Evolutionary conservation across 352 stramenopile species (phyloP), one percentile per base, ranked within the genome.

Genomic region (Globisporangium middletonii): DNA sequence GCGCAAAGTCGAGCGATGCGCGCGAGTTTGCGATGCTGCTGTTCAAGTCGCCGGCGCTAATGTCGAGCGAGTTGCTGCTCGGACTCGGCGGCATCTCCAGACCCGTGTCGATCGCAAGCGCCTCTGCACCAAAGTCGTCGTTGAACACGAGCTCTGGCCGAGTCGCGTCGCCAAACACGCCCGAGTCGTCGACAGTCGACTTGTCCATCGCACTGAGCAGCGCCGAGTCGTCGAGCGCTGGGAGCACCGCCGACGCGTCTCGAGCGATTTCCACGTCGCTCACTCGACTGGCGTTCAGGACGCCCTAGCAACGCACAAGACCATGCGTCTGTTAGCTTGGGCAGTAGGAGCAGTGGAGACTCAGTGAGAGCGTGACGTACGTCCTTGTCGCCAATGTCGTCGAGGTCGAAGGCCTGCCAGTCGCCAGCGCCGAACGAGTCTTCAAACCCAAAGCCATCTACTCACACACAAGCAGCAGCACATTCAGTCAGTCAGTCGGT

Each of bases 191-290:
- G 8, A 11, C 52, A 73, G 67, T 45, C 3, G 71, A 83, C 48
- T 88, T 88, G 26, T 90, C 58, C 33, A 70, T 62, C 16, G 55
- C 57, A 41, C 66, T 63, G 13, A 88, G 53, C 30, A 92, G 57
- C 2, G 53, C 68, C 18, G 79, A 89, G 42, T 89, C 82, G 47
- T 92, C 76, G 54, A 88, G 55, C 11, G 68, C 60, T 4, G 73
- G 61, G 23, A 86, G 57, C 0, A 64, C 65, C 1, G 65, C 75
- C 28, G 89, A 84, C 2, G 81, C 83, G 41, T 94, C 76, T 64
- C 84, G 81, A 23, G 75, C 81, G 19, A 92, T 65, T 83, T 94
- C 84, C 65, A 96, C 82, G 49, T 94, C 83, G 61, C 86, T 92
- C 4, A 93, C 70, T 19, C 65, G 45, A 43, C 83, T 93, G 1